Conservation (phyloP, 2,329 filamentous ascomycete species). For the Ceratocystis alfenasii region DNA sequence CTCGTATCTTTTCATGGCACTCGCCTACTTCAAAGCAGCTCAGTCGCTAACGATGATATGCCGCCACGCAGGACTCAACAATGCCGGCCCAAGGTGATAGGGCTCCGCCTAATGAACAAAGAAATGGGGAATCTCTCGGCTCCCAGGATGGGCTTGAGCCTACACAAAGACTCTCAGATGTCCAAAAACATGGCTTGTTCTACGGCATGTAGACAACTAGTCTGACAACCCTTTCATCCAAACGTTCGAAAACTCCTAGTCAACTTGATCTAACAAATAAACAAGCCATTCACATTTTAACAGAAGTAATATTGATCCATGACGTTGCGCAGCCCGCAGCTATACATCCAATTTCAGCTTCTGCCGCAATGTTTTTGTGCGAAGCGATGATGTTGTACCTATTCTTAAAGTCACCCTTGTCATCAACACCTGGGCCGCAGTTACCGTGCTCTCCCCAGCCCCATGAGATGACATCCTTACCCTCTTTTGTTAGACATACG, state of each 20-base stretch:
- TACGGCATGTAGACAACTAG: slow-evolving; percentile 21
- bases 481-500: slow-evolving; percentile 51
- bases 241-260: neutral
- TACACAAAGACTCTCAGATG: slow-evolving; percentile 62
- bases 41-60: neutral
- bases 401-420: slow-evolving; percentile 54
- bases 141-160: slow-evolving; percentile 41
- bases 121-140: neutral
- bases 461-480: slow-evolving; percentile 65
- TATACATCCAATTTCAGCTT: slow-evolving; percentile 45
- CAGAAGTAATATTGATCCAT: slow-evolving; percentile 49
- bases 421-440: slow-evolving; percentile 56
- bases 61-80: neutral
- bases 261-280: neutral
- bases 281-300: slow-evolving; percentile 10
- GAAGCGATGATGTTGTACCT: slow-evolving; percentile 56
- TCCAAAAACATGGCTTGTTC: slow-evolving; percentile 38
- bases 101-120: neutral
- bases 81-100: neutral
- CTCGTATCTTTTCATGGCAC: neutral
- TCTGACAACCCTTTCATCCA: no score
- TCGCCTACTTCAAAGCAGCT: neutral
- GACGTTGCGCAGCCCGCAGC: slow-evolving; percentile 87
- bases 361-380: slow-evolving; percentile 40
- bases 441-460: slow-evolving; percentile 98